Evolutionary conservation across 75 land plant genomes (phyloP).

Genomic region (Pinus tabuliformis): DNA sequence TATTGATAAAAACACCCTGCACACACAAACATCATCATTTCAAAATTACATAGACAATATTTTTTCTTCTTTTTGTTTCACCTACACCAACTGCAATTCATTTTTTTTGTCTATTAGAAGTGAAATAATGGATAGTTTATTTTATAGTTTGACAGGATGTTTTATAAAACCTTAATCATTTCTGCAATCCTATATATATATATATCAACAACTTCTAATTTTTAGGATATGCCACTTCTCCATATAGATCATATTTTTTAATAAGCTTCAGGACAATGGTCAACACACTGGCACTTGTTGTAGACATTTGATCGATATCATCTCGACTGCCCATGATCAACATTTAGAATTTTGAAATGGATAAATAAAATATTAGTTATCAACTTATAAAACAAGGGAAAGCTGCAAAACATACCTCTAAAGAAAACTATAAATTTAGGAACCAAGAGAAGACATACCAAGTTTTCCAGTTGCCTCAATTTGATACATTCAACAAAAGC

Average conservation of each 20-base stretch:
- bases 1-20: slow-evolving; percentile 93
- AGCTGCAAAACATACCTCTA: slow-evolving; percentile 5
- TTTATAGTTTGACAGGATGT: too few species aligned
- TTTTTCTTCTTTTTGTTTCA: too few species aligned
- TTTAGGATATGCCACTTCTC: slow-evolving; percentile 94
- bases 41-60: background rate
- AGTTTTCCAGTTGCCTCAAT: slow-evolving; percentile 47
- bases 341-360: slow-evolving; percentile 43
- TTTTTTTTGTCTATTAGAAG: background rate
- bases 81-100: background rate
- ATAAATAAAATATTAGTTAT: background rate
- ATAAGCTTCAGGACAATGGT: slow-evolving; percentile 73
- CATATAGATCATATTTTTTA: slow-evolving; percentile 88
- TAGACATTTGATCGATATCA: slow-evolving; percentile 81
- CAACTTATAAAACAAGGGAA: background rate
- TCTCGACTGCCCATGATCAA: slow-evolving; percentile 92
- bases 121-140: background rate
- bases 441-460: slow-evolving; percentile 22
- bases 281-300: slow-evolving; percentile 66
- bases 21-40: background rate
- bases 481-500: slow-evolving; percentile 61
- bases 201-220: slow-evolving; percentile 88
- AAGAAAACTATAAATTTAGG: background rate
- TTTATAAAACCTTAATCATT: slow-evolving; percentile 67
- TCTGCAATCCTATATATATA: slow-evolving; percentile 91